phyloP scores from a whole-genome alignment of 306 rosid genomes.

The Spatholobus suberectus region DNA sequence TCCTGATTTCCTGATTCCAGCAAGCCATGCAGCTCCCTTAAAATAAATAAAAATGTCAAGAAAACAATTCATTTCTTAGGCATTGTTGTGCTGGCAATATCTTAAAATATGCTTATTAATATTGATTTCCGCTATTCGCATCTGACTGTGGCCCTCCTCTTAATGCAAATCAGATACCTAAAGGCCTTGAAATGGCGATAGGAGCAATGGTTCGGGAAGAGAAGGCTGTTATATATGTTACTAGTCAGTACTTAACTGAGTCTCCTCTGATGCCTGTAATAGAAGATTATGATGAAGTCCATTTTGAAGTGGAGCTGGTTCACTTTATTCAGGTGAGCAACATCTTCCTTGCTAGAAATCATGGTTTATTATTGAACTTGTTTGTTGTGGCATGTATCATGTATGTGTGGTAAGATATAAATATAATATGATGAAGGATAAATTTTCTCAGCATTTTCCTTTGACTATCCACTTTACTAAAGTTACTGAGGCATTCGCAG shows the following conservation, averaged over 20 bases:
- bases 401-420: not conserved
- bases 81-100: slow-evolving; percentile 28
- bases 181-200: slow-evolving; percentile 97
- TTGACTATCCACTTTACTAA: slow-evolving; percentile 16
- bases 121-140: slow-evolving; percentile 3
- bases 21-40: not conserved
- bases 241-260: slow-evolving; percentile 71
- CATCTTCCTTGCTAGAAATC: slow-evolving; percentile 36
- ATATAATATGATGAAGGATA: slow-evolving; percentile 2
- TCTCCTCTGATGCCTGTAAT: slow-evolving; percentile 70
- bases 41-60: not conserved
- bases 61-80: slow-evolving; percentile 16
- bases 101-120: not conserved
- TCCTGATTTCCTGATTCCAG: not conserved
- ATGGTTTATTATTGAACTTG: slow-evolving; percentile 28
- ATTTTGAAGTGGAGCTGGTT: slow-evolving; percentile 92
- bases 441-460: slow-evolving; percentile 6
- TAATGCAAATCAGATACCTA: slow-evolving; percentile 72
- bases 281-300: slow-evolving; percentile 80
- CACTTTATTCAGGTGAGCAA: slow-evolving; percentile 87
- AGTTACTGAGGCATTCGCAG: slow-evolving; percentile 4
- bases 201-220: slow-evolving; percentile 91
- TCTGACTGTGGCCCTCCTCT: slow-evolving; percentile 27
- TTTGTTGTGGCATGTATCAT: slow-evolving; percentile 19
- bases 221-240: slow-evolving; percentile 82